phyloP scores from a whole-genome alignment of 495 filamentous ascomycete species.

The Tetracladium marchalianum region DNA sequence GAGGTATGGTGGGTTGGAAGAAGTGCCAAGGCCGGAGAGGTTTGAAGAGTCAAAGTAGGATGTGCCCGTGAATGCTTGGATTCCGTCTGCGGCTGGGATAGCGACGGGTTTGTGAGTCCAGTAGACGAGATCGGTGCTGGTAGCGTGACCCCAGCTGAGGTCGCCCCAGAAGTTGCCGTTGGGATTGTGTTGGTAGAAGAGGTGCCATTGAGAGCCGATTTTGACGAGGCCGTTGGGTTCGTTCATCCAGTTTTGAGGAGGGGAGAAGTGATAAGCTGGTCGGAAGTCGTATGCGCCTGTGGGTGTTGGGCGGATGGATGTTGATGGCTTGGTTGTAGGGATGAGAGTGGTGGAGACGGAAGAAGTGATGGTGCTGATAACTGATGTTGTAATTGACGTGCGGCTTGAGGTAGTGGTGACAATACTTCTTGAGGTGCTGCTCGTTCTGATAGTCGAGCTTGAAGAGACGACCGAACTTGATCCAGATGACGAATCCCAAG shows the following conservation, averaged over 20 bases:
- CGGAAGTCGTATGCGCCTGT: background rate
- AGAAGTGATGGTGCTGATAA: too few species aligned
- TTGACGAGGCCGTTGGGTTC: background rate
- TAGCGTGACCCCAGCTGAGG: slow-evolving; percentile 28
- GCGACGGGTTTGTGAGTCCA: slow-evolving; percentile 29
- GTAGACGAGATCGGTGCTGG: slow-evolving; percentile 26
- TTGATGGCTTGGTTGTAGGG: too few species aligned
- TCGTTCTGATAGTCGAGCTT: too few species aligned
- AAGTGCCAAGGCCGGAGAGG: background rate
- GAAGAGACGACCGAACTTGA: too few species aligned
- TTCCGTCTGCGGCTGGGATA: slow-evolving; percentile 20
- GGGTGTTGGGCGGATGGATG: too few species aligned
- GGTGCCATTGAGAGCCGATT: slow-evolving; percentile 25
- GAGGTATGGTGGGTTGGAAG: background rate
- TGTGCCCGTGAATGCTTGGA: slow-evolving; percentile 2
- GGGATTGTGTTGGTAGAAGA: slow-evolving; percentile 25
- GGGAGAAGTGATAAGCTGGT: background rate
- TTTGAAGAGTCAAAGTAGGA: background rate
- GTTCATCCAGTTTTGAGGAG: background rate
- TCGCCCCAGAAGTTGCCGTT: too few species aligned
- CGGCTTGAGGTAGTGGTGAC: too few species aligned
- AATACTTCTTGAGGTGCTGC: too few species aligned
- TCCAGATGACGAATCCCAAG: too few species aligned
- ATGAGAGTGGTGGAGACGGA: too few species aligned
- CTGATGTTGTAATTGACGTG: too few species aligned